Evolutionary conservation across 176 grass and related monocot genomes (phyloP), one percentile per base, ranked within the genome.

Genomic region (Hordeum marinum): DNA sequence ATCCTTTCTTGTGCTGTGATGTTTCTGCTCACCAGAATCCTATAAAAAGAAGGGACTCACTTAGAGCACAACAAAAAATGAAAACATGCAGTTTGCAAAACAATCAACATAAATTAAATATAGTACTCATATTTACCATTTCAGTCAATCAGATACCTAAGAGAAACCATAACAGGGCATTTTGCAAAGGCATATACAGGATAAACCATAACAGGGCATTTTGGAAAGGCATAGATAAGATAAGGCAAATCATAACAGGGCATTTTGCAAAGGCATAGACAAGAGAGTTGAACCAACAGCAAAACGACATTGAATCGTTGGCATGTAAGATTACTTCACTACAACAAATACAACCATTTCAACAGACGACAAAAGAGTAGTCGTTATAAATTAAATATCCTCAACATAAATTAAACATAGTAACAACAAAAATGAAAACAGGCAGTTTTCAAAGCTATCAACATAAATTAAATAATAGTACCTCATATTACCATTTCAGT

Each of bases 21-120:
- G 64, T 68, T 78, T 85, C 45, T 68, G 60, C n/a, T 25, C 68
- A 31, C 48, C 34, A 68, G 68, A 90, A 80, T 87, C 89, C 89
- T 90, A 77, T 42, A 63, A 12, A 69, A 91, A 64, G 7, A 63
- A 63, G 2, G 10, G 36, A 18, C 9, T 9, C 41, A 69, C 63
- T 78, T 82, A 87, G 39, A 76, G 37, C 48, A 36, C 27, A 35
- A 74, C 50, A 71, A 39, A 46, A 46, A 64, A 82, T 57, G 26
- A 54, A 72, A 90, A 12, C 18, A 29, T n/a, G 75, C 21, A 80
- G 18, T 24, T 18, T 57, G 52, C 52, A 57, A 21, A 57, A 18
- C 34, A 15, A 66, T 21, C 58, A 35, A 37, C 17, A 43, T 3
- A 84, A 55, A 39, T 82, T 63, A 86, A 82, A 85, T 7, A 82